Evolutionary conservation across 78 protist genomes (phyloP).

Genomic region (Dictyostelium firmibasis): DNA sequence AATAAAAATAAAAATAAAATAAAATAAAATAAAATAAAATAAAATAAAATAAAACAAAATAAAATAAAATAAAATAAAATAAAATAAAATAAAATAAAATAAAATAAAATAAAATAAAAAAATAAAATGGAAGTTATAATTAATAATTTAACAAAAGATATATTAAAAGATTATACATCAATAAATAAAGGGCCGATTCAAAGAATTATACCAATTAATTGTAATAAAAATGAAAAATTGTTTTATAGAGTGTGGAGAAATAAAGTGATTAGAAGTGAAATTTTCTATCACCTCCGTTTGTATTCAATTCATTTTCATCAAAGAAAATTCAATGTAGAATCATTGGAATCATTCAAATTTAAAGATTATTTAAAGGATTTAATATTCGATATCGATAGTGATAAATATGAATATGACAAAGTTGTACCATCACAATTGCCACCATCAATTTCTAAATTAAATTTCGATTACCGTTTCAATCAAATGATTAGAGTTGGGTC

Average conservation of each 20-base stretch:
- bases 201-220: not conserved
- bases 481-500: not conserved
- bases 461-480: constrained; percentile 2
- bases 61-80: too few relatives aligned
- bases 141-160: not conserved
- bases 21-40: too few relatives aligned
- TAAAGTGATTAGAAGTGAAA: not conserved
- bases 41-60: too few relatives aligned
- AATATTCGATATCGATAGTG: not conserved
- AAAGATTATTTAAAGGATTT: not conserved
- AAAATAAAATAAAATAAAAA: not conserved
- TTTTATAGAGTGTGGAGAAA: constrained; percentile 5
- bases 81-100: not conserved
- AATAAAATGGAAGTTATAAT: not conserved
- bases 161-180: not conserved
- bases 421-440: not conserved
- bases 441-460: not conserved
- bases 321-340: not conserved
- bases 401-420: not conserved
- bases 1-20: too few relatives aligned
- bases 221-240: not conserved
- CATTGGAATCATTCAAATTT: not conserved
- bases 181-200: not conserved
- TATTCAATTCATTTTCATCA: not conserved
- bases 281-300: not conserved